Evolutionary conservation across 768 basidiomycete species (phyloP).

Genomic region (Suillus hirtellus): DNA sequence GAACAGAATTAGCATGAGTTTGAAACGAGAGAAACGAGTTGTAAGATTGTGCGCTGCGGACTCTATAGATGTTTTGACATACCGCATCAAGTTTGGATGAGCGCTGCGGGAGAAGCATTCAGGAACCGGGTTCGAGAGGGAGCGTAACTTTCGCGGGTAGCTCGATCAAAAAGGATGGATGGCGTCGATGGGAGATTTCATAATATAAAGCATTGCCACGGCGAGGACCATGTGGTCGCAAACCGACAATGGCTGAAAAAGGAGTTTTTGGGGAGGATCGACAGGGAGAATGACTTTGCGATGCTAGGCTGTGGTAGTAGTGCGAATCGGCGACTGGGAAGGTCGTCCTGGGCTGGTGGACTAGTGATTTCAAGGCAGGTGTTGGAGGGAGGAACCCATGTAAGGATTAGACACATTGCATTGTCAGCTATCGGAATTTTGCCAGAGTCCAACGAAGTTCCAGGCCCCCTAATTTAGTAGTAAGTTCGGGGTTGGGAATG

Average conservation of each 20-base stretch:
- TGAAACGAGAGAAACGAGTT: neutral
- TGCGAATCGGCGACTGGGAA: neutral
- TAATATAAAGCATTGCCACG: neutral
- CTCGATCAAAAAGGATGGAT: conserved; percentile 3
- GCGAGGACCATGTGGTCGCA: neutral
- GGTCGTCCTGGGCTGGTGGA: neutral
- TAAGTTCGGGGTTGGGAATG: no score
- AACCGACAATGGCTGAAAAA: neutral
- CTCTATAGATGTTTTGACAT: neutral
- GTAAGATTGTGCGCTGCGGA: neutral
- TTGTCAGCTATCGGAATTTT: neutral
- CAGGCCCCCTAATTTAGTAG: no score
- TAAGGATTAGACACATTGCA: neutral
- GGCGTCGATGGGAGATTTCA: neutral
- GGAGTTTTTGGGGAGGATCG: conserved; percentile 1
- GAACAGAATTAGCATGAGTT: neutral
- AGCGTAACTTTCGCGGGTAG: conserved; percentile 6
- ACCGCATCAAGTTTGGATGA: neutral
- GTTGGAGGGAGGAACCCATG: neutral
- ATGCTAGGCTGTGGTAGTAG: neutral
- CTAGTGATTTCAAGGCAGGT: no score
- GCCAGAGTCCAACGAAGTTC: neutral
- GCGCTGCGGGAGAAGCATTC: neutral
- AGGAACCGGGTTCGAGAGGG: neutral
- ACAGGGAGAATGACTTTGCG: neutral